Evolutionary conservation across 2,329 filamentous ascomycete species (phyloP), one percentile per base, ranked within the genome.

Genomic region (Exophiala sp.): DNA sequence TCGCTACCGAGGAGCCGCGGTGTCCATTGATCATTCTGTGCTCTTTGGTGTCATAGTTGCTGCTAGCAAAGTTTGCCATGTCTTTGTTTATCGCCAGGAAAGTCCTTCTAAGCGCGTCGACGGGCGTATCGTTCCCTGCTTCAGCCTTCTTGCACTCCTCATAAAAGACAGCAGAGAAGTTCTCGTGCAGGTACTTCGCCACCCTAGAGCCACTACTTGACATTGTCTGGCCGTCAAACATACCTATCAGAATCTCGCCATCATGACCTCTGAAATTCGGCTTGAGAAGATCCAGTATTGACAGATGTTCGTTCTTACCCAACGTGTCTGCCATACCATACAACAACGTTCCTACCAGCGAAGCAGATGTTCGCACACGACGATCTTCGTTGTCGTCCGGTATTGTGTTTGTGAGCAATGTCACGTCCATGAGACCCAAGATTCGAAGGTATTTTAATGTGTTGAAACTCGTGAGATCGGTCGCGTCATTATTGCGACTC

Each of bases 321-420:
- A 99, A 77, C 11, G 89, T 95, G 72, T 99, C 94, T 6, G 94
- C 94, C 91, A 99, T 96, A 57, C 94, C 94, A 66, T 99, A 99
- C 1, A 90, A 87, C 71, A 99, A 82, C 32, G 89, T 87, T 1
- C 92, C 92, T 16, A 95, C 91, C 52, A 92, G 75, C 1, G 92
- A 96, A n/a, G 91, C 91, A 24, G 94, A 95, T n/a, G 94, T 97
- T 65, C 94, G 84, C 51, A 99, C 90, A 78, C 94, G 88, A 56
- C 91, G 84, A 69, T 99, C 92, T 69, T 97, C 91, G 58, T 87
- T 95, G 69, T 97, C 88, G 65, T 99, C 94, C 0, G 94, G 94
- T 45, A 97, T 91, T 43, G 87, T 95, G 3, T 91, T 89, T 43
- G 92, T 90, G 14, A 89, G 96, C 58, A 97, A 81, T 0, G 94